phyloP scores from a whole-genome alignment of 2,329 filamentous ascomycete genomes.

The Aspergillus luchuensis region DNA sequence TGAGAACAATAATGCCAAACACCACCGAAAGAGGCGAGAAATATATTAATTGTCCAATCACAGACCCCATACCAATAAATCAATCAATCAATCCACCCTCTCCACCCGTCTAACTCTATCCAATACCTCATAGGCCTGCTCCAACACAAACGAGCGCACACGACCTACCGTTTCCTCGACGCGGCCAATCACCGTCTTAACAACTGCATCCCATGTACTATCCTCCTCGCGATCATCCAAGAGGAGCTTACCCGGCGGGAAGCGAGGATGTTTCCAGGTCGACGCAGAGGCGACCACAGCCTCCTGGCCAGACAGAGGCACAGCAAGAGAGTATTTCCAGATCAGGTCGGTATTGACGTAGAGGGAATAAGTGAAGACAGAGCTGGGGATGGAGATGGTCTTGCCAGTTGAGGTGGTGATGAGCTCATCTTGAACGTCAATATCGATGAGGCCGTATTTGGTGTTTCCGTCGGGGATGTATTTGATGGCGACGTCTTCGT shows the following conservation, averaged over 20 bases:
- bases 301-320: conserved; percentile 31
- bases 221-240: conserved; percentile 29
- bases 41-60: too few relatives aligned
- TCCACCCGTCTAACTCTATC: conserved; percentile 21
- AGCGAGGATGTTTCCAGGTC: conserved; percentile 12
- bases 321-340: conserved; percentile 62
- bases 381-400: conserved; percentile 40
- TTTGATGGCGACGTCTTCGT: conserved; percentile 81
- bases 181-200: conserved; percentile 24
- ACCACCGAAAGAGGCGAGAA: too few relatives aligned
- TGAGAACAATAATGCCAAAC: too few relatives aligned
- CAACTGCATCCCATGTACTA: conserved; percentile 23
- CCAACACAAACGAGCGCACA: conserved; percentile 12
- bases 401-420: conserved; percentile 15
- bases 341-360: conserved; percentile 78
- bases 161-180: conserved; percentile 20
- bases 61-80: too few relatives aligned
- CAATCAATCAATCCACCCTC: conserved; percentile 19
- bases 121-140: conserved; percentile 20
- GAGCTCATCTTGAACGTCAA: conserved; percentile 63
- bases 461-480: conserved; percentile 80
- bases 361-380: conserved; percentile 75
- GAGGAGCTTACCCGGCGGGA: conserved; percentile 38
- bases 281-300: conserved; percentile 4
- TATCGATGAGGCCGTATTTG: conserved; percentile 83